Evolutionary conservation across 805 yeast genomes (phyloP).

Genomic region (Kregervanrija pseudodelftensis): DNA sequence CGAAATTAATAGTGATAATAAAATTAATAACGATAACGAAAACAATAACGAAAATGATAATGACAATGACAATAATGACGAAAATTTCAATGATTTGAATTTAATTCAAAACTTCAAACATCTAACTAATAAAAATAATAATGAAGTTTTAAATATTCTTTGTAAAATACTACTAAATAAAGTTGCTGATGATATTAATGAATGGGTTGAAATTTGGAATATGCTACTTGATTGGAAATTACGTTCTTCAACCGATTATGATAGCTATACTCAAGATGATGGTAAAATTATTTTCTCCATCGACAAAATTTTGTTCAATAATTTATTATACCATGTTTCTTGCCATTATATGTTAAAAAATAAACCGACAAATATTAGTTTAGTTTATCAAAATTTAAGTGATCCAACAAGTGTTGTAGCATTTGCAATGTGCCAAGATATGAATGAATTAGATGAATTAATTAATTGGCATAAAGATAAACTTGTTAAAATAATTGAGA

Average conservation of each 20-base stretch:
- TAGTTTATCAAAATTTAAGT: constrained; percentile 5
- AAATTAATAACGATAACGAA: too few relatives aligned
- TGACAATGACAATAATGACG: too few relatives aligned
- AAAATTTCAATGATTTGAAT: too few relatives aligned
- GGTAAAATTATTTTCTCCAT: constrained; percentile 7
- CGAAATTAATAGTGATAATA: too few relatives aligned
- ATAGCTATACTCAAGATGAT: constrained; percentile 5
- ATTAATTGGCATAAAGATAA: constrained; percentile 32
- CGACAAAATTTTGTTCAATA: constrained; percentile 4
- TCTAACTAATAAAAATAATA: too few relatives aligned
- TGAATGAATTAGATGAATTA: constrained; percentile 21
- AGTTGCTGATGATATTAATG: constrained; percentile 26
- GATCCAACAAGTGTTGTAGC: constrained; percentile 7
- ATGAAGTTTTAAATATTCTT: too few relatives aligned
- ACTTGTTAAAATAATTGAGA: constrained; percentile 16
- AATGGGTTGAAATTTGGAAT: constrained; percentile 35
- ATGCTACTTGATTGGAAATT: constrained; percentile 4
- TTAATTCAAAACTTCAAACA: too few relatives aligned
- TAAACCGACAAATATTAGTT: constrained; percentile 3
- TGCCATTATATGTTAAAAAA: constrained; percentile 4
- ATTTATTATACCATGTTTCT: constrained; percentile 4
- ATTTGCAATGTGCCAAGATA: constrained; percentile 6
- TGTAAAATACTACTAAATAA: too few relatives aligned
- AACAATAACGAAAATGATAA: too few relatives aligned
- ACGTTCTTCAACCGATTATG: neutral